Percentiles rank a stretch among this genome's conserved stretches.
Conservation (phyloP, 129 eudicot genomes). For the Erigeron canadensis region DNA sequence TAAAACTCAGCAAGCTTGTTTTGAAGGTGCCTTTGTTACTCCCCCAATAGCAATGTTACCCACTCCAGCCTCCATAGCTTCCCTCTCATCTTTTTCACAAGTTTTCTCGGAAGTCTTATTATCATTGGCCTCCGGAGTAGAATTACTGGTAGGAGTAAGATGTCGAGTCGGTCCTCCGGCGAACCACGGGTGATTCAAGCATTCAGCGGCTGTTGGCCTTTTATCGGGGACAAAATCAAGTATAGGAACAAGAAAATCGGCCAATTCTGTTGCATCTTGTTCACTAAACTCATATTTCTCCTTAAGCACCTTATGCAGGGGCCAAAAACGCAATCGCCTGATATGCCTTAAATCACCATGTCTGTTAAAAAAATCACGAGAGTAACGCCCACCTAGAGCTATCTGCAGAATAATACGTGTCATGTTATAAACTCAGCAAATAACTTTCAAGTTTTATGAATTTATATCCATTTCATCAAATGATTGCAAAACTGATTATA, state of each 20-base stretch:
- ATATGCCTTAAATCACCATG: conserved; percentile 90
- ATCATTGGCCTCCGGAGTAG: conserved; percentile 37
- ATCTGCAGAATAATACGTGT: conserved; percentile 42
- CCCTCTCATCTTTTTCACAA: conserved; percentile 68
- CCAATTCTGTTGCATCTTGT: conserved; percentile 79
- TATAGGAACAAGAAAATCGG: conserved; percentile 80
- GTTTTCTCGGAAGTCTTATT: conserved; percentile 40
- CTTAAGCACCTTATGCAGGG: conserved; percentile 66
- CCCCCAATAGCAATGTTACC: conserved; percentile 52
- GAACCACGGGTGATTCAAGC: conserved; percentile 88
- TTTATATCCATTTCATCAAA: not conserved
- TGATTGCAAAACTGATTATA: not conserved
- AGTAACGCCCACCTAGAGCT: conserved; percentile 89
- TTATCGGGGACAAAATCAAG: conserved; percentile 96
- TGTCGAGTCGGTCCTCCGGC: conserved; percentile 42
- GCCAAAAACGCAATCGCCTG: conserved; percentile 84
- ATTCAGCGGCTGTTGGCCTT: conserved; percentile 84
- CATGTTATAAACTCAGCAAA: conserved; percentile 12
- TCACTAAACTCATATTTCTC: conserved; percentile 85
- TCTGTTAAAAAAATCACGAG: conserved; percentile 90
- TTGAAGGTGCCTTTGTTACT: conserved; percentile 31
- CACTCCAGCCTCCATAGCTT: conserved; percentile 70
- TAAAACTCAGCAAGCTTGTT: conserved; percentile 31
- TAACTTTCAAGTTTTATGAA: not conserved
- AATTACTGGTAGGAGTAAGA: conserved; percentile 30